These are phyloP conservation scores for Leavenworthia alabamica DNA, from an alignment of 345 rosid species.

Conservation along the genomic window DNA sequence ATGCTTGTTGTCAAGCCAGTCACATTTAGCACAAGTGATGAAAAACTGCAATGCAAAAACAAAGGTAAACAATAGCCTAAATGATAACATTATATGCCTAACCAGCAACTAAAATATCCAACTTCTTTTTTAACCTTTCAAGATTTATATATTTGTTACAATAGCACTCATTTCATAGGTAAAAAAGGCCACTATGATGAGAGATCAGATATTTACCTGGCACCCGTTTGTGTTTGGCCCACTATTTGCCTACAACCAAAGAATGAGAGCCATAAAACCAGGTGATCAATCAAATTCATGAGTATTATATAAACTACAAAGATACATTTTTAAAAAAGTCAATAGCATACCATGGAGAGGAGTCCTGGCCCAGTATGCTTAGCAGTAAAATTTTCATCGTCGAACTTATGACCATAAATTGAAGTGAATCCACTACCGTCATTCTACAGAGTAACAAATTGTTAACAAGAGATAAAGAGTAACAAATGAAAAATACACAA, in stretches of 20 bases:
- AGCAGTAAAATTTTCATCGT: constrained; percentile 82
- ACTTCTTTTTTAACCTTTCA: not conserved
- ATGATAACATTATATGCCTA: not conserved
- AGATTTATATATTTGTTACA: not conserved
- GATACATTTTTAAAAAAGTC: not conserved
- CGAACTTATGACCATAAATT: constrained; percentile 77
- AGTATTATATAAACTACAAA: not conserved
- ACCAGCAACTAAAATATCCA: not conserved
- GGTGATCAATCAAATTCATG: constrained; percentile 9
- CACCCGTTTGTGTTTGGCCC: constrained; percentile 84
- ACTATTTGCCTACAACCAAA: constrained; percentile 64
- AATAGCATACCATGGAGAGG: constrained; percentile 68
- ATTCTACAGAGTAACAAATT: constrained; percentile 45
- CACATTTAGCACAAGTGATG: constrained; percentile 88
- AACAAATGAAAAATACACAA: not conserved
- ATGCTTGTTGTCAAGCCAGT: constrained; percentile 97
- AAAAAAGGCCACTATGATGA: not conserved
- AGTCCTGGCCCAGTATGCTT: constrained; percentile 97
- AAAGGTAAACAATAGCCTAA: not conserved
- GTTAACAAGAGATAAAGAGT: not conserved
- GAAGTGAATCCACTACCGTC: constrained; percentile 94
- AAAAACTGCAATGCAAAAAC: constrained; percentile 67
- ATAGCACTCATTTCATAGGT: not conserved
- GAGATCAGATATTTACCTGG: constrained; percentile 49
- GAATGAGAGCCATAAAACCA: not conserved